Evolutionary conservation across 768 basidiomycete genomes (phyloP), one percentile per base, ranked within the genome.

Genomic region (Pleurotus ostreatus): DNA sequence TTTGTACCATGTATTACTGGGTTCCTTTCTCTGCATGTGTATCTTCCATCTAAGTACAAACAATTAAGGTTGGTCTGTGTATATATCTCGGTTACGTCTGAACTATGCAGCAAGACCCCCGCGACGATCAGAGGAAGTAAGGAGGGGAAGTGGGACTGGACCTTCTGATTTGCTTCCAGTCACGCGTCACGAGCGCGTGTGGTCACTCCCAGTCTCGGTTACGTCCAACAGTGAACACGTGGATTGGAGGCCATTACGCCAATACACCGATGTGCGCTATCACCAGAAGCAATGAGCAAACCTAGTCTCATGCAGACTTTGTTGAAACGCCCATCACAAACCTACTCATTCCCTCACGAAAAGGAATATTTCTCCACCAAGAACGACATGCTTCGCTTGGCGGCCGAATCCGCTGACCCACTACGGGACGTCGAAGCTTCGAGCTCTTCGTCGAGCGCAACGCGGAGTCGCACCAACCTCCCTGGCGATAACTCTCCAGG

Each of bases 271-370:
- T 52, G 51, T 20, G 16, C 39, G 48, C 38, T 15, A 41, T 6
- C 37, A 39, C 60, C 68, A 75, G 49, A 77, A 75, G 57, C 69
- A 38, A 84, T 84, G 83, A 69, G 72, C 25, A 82, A 78, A 64
- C 81, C 83, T 46, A 81, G 82, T 4, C 65, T 85, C 47, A 62
- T 85, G 52, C 87, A 89, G 67, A 76, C 74, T 40, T 66, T 89
- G 44, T 74, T 91, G 43, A 79, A 82, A 51, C 67, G 75, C 51
- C 88, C 88, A 9, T 88, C 87, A 1, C 83, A 87, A 65, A 70
- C 77, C 0, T 90, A 90, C 66, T 63, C 70, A 7, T 70, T 74
- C 54, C 79, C 78, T 0, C 59, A 63, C 18, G 66, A 56, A 16
- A 78, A 76, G 62, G 73, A 78, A 4, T 83, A 82, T 61, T 74